These are phyloP conservation scores for Verticillium alfalfae DNA, from an alignment of 2,329 filamentous ascomycete genomes.

Conservation along the genomic window DNA sequence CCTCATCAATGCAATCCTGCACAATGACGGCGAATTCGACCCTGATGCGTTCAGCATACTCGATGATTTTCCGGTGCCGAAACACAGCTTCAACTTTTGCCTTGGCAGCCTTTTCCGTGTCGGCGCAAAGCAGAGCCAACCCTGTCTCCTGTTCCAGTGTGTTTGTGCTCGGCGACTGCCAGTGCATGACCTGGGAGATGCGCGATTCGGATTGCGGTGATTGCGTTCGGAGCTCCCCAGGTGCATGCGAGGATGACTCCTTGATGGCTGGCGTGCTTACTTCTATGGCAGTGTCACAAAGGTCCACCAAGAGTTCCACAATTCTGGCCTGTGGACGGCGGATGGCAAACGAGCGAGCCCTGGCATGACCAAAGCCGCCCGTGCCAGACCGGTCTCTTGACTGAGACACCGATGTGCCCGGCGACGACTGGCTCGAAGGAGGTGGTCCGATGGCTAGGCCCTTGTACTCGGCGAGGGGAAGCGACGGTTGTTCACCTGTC, in stretches of 20 bases:
- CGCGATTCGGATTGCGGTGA: conserved; percentile 94
- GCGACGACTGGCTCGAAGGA: conserved; percentile 64
- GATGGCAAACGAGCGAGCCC: conserved; percentile 85
- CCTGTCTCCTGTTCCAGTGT: conserved; percentile 92
- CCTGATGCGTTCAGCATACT: conserved; percentile 93
- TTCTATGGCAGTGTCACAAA: conserved; percentile 93
- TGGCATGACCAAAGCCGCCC: conserved; percentile 70
- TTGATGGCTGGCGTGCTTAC: conserved; percentile 93
- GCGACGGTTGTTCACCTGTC: conserved; percentile 45
- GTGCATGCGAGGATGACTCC: conserved; percentile 61
- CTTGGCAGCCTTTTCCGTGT: conserved; percentile 79
- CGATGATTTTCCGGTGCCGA: conserved; percentile 85
- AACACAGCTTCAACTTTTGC: conserved; percentile 91
- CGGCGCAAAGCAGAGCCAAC: conserved; percentile 77
- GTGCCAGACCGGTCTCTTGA: conserved; percentile 65
- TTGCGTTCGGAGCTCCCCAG: conserved; percentile 81
- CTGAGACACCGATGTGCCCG: conserved; percentile 64
- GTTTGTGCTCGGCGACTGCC: conserved; percentile 90
- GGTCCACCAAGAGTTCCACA: conserved; percentile 87
- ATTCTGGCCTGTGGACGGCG: conserved; percentile 86
- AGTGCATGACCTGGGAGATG: conserved; percentile 89
- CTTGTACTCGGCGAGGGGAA: conserved; percentile 75
- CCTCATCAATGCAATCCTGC: conserved; percentile 91
- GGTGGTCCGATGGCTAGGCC: conserved; percentile 76
- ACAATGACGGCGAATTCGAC: conserved; percentile 90